These are phyloP conservation scores for Talaromyces sp. DNA, from an alignment of 2,329 filamentous ascomycete species.

Conservation along the genomic window DNA sequence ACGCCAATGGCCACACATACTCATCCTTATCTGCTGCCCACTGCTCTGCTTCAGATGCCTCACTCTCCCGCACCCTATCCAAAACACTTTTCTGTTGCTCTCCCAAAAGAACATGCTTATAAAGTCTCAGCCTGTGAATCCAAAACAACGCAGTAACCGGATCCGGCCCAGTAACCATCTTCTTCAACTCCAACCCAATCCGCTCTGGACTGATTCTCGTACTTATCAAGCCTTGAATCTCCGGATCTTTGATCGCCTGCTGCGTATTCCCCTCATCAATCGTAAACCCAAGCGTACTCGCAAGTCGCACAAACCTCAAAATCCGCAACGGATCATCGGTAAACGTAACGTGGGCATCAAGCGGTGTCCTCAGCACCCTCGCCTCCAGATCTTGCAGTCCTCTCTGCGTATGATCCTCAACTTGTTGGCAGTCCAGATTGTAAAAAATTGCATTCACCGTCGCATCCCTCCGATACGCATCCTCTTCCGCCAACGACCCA, in stretches of 20 bases:
- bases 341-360: constrained; percentile 8
- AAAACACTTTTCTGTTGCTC: not conserved
- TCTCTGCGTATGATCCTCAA: constrained; percentile 4
- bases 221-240: not conserved
- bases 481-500: not conserved
- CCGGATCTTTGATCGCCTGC: not conserved
- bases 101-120: not conserved
- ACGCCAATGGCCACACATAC: not conserved
- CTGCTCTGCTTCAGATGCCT: not conserved
- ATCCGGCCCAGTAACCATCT: constrained; percentile 5
- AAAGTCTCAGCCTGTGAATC: constrained; percentile 9
- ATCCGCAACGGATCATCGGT: constrained; percentile 12
- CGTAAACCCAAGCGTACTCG: constrained; percentile 9
- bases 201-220: constrained; percentile 2
- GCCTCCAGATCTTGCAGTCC: not conserved
- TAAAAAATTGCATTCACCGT: constrained; percentile 12
- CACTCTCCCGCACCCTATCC: not conserved
- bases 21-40: not conserved
- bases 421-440: not conserved
- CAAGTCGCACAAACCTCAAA: constrained; percentile 1
- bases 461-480: constrained; percentile 10
- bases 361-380: constrained; percentile 3
- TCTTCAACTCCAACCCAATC: constrained; percentile 11
- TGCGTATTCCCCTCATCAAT: constrained; percentile 10
- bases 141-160: constrained; percentile 9